Evolutionary conservation across 495 filamentous ascomycete genomes (phyloP).

Genomic region (Hypoxylon trugodes): DNA sequence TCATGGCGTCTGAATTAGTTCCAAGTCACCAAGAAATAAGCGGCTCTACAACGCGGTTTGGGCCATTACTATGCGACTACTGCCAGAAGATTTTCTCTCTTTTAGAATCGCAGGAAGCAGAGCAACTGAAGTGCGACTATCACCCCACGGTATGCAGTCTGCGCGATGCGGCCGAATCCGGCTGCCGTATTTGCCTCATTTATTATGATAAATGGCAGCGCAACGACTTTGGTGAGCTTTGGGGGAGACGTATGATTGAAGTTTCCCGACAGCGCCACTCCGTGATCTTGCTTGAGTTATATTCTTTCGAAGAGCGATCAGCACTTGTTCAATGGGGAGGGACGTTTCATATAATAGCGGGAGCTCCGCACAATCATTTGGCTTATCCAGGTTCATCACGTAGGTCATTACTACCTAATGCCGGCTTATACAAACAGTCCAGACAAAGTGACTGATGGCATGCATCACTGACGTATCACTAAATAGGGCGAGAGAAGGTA

Average conservation of each 20-base stretch:
- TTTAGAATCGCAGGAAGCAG: not conserved
- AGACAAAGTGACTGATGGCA: too few species aligned
- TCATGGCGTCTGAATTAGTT: not conserved
- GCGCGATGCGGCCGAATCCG: conserved; percentile 3
- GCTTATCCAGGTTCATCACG: conserved; percentile 1
- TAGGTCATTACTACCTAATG: not conserved
- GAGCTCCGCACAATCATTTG: not conserved
- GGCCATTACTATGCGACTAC: not conserved
- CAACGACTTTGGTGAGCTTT: not conserved
- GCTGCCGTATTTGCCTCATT: conserved; percentile 12
- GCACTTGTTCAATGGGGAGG: not conserved
- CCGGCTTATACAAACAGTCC: not conserved
- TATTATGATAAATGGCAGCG: not conserved
- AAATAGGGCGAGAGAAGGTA: not conserved
- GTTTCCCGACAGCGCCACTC: too few species aligned
- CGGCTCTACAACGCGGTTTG: not conserved
- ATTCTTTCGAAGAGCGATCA: not conserved
- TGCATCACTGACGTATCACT: not conserved
- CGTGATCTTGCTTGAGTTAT: not conserved
- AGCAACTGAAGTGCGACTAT: not conserved
- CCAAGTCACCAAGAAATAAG: not conserved
- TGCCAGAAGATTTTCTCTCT: conserved; percentile 3
- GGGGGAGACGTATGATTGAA: too few species aligned
- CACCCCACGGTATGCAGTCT: conserved; percentile 3
- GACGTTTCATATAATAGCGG: not conserved